Conservation (phyloP, 306 rosid genomes). For the Macrotyloma uniflorum region DNA sequence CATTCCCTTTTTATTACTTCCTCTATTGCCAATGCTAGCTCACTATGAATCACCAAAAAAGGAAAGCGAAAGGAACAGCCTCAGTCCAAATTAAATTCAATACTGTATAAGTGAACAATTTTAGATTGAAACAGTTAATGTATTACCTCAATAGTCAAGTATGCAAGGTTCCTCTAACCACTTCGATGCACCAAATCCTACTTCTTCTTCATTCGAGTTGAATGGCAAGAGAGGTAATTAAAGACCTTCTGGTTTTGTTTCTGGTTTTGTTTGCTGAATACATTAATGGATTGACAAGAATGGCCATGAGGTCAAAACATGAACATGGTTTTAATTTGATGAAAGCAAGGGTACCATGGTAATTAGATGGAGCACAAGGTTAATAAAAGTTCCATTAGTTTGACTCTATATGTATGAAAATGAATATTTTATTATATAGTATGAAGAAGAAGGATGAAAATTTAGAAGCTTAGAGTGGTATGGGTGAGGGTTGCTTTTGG, state of each 20-base stretch:
- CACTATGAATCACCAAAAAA: neutral
- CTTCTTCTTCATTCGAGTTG: neutral
- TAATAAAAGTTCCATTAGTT: no score
- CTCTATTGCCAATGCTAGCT: no score
- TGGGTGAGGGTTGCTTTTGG: no score
- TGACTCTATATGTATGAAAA: no score
- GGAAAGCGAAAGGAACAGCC: neutral
- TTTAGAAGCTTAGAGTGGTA: no score
- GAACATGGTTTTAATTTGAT: neutral
- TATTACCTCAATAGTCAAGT: neutral
- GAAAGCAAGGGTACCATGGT: neutral
- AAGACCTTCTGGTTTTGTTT: no score
- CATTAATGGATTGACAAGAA: neutral
- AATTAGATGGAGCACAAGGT: no score
- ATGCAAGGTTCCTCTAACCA: neutral
- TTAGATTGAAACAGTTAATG: neutral
- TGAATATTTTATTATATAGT: no score
- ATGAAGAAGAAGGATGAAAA: no score
- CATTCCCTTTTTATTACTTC: neutral
- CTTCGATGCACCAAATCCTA: neutral
- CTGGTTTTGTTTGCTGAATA: no score
- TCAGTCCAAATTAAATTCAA: neutral
- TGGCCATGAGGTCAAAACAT: neutral
- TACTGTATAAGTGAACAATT: neutral
- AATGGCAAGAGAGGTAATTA: neutral